Evolutionary conservation across 2,329 filamentous ascomycete genomes (phyloP).

Genomic region (Fusarium ramigenum): DNA sequence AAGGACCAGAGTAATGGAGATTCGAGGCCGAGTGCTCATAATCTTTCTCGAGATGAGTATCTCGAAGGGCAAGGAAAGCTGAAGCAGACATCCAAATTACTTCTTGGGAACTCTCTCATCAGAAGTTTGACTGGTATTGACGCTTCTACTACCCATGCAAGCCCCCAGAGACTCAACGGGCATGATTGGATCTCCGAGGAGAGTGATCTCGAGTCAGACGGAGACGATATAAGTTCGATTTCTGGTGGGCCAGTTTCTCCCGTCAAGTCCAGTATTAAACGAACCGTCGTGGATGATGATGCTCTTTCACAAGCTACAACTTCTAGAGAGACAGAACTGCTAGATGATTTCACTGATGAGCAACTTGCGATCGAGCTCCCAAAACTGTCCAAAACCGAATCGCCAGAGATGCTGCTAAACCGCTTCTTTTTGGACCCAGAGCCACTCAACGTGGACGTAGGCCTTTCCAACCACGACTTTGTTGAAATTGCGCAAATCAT

Average conservation of each 20-base stretch:
- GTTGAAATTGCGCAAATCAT: constrained; percentile 75
- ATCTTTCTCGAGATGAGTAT: constrained; percentile 58
- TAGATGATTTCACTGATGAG: constrained; percentile 56
- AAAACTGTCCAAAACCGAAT: constrained; percentile 58
- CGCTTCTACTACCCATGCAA: constrained; percentile 40
- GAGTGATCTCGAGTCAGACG: constrained; percentile 63
- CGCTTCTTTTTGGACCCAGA: constrained; percentile 69
- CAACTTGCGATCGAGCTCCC: constrained; percentile 61
- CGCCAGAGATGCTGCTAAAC: constrained; percentile 59
- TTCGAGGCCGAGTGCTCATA: constrained; percentile 44
- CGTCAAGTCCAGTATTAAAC: constrained; percentile 58
- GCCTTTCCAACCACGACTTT: constrained; percentile 65
- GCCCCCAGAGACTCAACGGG: constrained; percentile 51
- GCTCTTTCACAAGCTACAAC: constrained; percentile 62
- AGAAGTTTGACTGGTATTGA: constrained; percentile 43
- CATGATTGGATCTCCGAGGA: constrained; percentile 57
- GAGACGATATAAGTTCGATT: constrained; percentile 62
- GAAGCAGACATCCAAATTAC: constrained; percentile 48
- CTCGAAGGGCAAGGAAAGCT: constrained; percentile 58
- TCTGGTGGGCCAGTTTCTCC: constrained; percentile 61
- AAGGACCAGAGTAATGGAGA: constrained; percentile 46
- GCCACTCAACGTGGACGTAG: constrained; percentile 57
- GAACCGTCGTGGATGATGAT: constrained; percentile 64
- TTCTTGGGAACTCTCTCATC: constrained; percentile 39
- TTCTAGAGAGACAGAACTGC: constrained; percentile 58